phyloP scores from a whole-genome alignment of 345 rosid species.

The Angophora floribunda region DNA sequence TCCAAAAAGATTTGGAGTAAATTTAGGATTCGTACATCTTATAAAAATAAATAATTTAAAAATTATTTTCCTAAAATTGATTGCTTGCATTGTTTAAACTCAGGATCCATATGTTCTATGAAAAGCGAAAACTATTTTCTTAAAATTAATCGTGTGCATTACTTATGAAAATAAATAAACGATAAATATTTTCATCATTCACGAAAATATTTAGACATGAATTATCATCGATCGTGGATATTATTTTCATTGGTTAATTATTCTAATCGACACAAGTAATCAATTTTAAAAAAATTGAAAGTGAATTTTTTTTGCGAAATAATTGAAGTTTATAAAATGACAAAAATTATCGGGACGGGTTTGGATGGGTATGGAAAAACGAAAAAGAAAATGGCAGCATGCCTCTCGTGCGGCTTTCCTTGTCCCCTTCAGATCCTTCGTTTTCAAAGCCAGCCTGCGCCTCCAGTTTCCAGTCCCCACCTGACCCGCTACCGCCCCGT shows the following conservation, averaged over 20 bases:
- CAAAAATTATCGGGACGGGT: background rate
- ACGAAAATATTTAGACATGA: background rate
- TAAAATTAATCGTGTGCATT: no score
- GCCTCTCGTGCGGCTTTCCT: background rate
- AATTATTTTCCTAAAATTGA: no score
- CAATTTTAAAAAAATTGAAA: no score
- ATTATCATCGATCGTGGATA: no score
- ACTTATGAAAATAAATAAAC: no score
- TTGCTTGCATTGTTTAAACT: no score
- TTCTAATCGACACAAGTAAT: background rate
- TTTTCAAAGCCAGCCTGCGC: background rate
- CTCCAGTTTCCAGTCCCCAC: background rate
- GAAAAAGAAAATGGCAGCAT: background rate
- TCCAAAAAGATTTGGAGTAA: background rate
- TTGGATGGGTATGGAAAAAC: background rate
- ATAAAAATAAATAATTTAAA: no score
- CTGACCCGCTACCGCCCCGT: background rate
- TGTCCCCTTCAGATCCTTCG: background rate
- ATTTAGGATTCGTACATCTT: background rate
- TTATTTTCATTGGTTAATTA: no score
- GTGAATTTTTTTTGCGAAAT: background rate
- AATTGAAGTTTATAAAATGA: background rate
- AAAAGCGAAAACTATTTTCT: no score
- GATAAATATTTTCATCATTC: background rate
- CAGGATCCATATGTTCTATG: no score